Evolutionary conservation across 352 stramenopile genomes (phyloP).

Genomic region (Pythium folliculosum): DNA sequence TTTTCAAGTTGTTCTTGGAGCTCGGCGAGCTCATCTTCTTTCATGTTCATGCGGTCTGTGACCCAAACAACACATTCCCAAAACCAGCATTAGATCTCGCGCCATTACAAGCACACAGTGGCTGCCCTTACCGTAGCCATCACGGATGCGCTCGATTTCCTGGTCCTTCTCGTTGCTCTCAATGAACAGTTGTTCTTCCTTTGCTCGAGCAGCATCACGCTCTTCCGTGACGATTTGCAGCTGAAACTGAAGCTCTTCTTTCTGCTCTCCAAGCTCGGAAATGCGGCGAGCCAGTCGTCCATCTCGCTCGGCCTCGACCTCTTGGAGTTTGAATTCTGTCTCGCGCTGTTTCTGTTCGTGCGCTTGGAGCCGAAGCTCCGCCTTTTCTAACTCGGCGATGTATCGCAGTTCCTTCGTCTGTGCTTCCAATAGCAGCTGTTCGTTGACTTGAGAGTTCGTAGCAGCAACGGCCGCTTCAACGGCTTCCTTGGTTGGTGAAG

Average conservation of each 20-base stretch:
- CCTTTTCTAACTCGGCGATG: slow-evolving; percentile 67
- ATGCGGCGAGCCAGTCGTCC: slow-evolving; percentile 41
- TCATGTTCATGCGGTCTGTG: slow-evolving; percentile 88
- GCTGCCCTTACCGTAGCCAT: slow-evolving; percentile 70
- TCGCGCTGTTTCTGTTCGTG: slow-evolving; percentile 50
- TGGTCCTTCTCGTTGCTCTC: slow-evolving; percentile 88
- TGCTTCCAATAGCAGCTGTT: slow-evolving; percentile 62
- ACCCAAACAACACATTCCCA: slow-evolving; percentile 58
- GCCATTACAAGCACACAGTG: no score
- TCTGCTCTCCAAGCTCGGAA: slow-evolving; percentile 59
- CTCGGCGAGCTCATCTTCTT: slow-evolving; percentile 84
- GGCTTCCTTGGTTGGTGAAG: slow-evolving; percentile 15
- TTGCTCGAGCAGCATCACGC: slow-evolving; percentile 73
- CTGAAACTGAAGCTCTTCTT: slow-evolving; percentile 82
- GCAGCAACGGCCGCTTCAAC: slow-evolving; percentile 14
- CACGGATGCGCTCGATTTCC: slow-evolving; percentile 85
- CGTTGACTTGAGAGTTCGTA: slow-evolving; percentile 36
- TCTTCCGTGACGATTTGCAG: slow-evolving; percentile 85
- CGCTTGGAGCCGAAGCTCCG: slow-evolving; percentile 60
- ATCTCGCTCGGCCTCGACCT: slow-evolving; percentile 43
- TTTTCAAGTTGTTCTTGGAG: slow-evolving; percentile 85
- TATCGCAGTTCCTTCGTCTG: slow-evolving; percentile 76
- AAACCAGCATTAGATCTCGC: no score
- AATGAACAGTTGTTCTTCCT: slow-evolving; percentile 82
- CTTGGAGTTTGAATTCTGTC: slow-evolving; percentile 27